phyloP scores from a whole-genome alignment of 192 early-diverging fungal genomes.

The Backusella australiensis region DNA sequence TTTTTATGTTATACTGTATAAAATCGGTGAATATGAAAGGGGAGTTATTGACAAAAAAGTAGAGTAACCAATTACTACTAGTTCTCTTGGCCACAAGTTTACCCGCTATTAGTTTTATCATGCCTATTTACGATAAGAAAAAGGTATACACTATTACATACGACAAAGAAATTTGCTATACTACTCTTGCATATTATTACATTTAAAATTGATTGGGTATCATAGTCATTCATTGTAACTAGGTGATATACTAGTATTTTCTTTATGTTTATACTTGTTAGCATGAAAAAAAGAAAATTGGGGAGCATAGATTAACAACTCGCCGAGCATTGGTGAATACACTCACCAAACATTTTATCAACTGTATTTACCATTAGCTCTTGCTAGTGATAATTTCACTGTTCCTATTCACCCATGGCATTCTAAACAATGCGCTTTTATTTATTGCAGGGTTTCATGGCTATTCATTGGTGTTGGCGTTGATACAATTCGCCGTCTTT shows the following conservation, averaged over 20 bases:
- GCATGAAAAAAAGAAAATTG: not conserved
- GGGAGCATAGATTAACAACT: not conserved
- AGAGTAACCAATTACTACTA: conserved; percentile 4
- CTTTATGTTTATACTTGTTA: not conserved
- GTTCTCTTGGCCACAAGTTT: not conserved
- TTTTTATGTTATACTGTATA: not conserved
- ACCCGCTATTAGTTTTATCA: not conserved
- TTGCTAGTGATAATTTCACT: not conserved
- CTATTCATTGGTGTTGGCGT: not conserved
- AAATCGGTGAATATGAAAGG: not conserved
- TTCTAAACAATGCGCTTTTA: not conserved
- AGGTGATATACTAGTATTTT: not conserved
- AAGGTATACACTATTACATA: not conserved
- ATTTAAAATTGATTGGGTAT: not conserved
- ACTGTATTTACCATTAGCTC: not conserved
- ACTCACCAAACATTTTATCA: not conserved
- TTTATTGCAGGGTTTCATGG: not conserved
- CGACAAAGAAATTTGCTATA: not conserved
- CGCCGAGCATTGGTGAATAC: not conserved
- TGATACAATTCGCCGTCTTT: not conserved
- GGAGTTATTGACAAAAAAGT: not conserved
- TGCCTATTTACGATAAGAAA: not conserved
- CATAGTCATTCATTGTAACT: not conserved
- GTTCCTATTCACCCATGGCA: not conserved
- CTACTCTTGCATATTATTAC: not conserved